These are phyloP conservation scores for Bipolaris gigantea DNA, from an alignment of 2,329 filamentous ascomycete species.

Conservation along the genomic window DNA sequence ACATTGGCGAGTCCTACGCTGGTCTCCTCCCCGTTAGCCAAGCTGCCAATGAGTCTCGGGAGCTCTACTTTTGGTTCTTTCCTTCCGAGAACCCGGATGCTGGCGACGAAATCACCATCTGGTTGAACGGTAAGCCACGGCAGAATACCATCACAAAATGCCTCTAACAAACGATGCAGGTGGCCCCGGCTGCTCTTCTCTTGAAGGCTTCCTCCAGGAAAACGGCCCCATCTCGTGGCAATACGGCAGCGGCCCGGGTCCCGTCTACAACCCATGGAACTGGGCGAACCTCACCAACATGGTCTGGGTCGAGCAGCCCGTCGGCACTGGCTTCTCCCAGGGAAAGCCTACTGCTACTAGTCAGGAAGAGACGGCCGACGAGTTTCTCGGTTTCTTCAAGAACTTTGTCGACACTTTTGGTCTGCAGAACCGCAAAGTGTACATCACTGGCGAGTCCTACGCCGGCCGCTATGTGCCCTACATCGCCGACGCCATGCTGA, in stretches of 20 bases:
- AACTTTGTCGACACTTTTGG: slow-evolving; percentile 73
- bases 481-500: slow-evolving; percentile 72
- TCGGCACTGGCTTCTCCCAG: slow-evolving; percentile 68
- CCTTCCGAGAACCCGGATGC: slow-evolving; percentile 54
- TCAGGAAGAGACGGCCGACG: slow-evolving; percentile 68
- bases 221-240: slow-evolving; percentile 53
- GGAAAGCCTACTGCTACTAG: slow-evolving; percentile 65
- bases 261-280: slow-evolving; percentile 50
- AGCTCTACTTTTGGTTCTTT: slow-evolving; percentile 61
- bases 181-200: slow-evolving; percentile 51
- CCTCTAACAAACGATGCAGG: slow-evolving; percentile 2
- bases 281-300: slow-evolving; percentile 67
- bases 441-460: slow-evolving; percentile 73
- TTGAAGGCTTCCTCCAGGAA: slow-evolving; percentile 55
- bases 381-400: slow-evolving; percentile 78
- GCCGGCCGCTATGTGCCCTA: slow-evolving; percentile 68
- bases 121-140: slow-evolving; percentile 40
- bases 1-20: slow-evolving; percentile 50
- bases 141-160: background rate
- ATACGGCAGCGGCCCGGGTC: slow-evolving; percentile 43
- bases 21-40: slow-evolving; percentile 58
- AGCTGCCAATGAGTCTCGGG: slow-evolving; percentile 48
- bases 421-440: slow-evolving; percentile 68
- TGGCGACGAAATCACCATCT: slow-evolving; percentile 55
- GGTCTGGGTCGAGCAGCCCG: slow-evolving; percentile 72